phyloP scores from a whole-genome alignment of 306 rosid species.

The Citrullus amarus region DNA sequence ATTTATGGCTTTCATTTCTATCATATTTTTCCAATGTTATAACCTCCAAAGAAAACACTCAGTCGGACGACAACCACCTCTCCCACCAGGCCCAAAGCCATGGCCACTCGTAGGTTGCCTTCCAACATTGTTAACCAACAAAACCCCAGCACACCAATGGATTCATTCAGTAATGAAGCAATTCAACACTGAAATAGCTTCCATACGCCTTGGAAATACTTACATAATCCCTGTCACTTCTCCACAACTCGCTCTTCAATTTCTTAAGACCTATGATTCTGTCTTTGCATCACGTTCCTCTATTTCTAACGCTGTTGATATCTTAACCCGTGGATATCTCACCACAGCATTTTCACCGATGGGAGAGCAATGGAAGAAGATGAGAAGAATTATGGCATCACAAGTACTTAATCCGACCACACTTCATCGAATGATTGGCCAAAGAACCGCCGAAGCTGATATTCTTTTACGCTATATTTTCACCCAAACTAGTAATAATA shows the following conservation, averaged over 20 bases:
- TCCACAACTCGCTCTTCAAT: neutral
- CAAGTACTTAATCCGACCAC: neutral
- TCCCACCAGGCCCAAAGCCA: neutral
- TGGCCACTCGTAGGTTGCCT: neutral
- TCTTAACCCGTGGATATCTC: neutral
- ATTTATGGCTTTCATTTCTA: neutral
- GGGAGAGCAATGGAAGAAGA: neutral
- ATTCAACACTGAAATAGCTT: neutral
- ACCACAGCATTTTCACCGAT: neutral
- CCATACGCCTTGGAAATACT: neutral
- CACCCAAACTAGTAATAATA: too few species aligned
- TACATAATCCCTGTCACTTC: neutral
- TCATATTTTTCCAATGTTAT: neutral
- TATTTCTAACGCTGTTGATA: neutral
- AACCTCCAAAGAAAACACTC: neutral
- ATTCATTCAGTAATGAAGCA: neutral
- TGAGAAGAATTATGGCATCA: neutral
- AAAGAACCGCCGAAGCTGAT: neutral
- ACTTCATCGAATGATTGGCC: neutral
- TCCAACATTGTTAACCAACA: neutral
- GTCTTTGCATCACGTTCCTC: neutral
- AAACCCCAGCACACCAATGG: neutral
- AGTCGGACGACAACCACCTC: neutral
- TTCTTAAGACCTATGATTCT: neutral
- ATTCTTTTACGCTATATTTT: neutral